Evolutionary conservation across 2,329 filamentous ascomycete species (phyloP).

Genomic region (Epichloe scottii): DNA sequence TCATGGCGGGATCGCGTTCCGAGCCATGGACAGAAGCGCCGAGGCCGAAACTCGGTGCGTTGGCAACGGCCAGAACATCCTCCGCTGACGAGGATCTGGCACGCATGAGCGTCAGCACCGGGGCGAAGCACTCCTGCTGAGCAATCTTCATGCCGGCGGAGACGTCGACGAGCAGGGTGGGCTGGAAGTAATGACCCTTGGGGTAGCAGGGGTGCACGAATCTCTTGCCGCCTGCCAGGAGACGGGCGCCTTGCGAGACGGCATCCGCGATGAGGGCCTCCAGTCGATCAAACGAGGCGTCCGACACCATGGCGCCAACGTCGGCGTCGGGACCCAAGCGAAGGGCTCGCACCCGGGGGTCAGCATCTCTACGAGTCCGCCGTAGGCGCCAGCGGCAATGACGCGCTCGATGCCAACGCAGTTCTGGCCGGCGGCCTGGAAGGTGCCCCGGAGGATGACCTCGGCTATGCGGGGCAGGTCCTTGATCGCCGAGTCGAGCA

Average conservation of each 20-base stretch:
- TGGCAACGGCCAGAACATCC: constrained; percentile 66
- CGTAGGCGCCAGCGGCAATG: constrained; percentile 68
- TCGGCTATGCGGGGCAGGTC: constrained; percentile 64
- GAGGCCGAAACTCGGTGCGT: constrained; percentile 73
- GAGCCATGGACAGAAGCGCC: constrained; percentile 80
- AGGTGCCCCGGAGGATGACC: constrained; percentile 81
- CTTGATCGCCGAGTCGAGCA: constrained; percentile 62
- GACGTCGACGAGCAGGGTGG: constrained; percentile 85
- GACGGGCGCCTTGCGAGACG: constrained; percentile 62
- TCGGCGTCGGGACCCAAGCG: constrained; percentile 69
- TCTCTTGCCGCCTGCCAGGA: constrained; percentile 68
- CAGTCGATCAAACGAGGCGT: constrained; percentile 59
- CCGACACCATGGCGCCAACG: constrained; percentile 82
- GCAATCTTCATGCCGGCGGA: constrained; percentile 77
- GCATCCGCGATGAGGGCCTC: constrained; percentile 69
- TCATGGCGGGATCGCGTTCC: constrained; percentile 45
- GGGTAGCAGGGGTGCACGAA: constrained; percentile 60
- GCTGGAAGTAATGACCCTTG: constrained; percentile 79
- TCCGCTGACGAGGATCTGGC: constrained; percentile 45
- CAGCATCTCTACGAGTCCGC: constrained; percentile 56
- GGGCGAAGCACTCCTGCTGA: constrained; percentile 84
- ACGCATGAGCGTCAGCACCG: constrained; percentile 76
- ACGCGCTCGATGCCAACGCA: constrained; percentile 95
- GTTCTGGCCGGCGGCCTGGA: constrained; percentile 93
- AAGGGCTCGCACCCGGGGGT: constrained; percentile 62